Evolutionary conservation across 1,139 yeast genomes (phyloP).

Genomic region (Candida neerlandica): DNA sequence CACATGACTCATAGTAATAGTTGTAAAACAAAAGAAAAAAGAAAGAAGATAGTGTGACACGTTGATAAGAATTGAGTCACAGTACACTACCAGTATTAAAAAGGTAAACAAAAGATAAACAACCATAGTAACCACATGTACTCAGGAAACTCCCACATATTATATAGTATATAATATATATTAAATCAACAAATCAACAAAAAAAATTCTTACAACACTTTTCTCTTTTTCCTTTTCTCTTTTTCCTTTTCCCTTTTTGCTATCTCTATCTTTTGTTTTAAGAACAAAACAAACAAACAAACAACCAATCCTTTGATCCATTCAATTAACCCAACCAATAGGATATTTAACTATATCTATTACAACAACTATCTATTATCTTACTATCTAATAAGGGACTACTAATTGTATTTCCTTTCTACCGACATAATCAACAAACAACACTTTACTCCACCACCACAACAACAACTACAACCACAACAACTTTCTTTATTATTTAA

Average conservation of each 20-base stretch:
- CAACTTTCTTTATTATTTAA: slow-evolving; percentile 12
- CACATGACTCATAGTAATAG: not conserved
- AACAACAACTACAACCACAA: not conserved
- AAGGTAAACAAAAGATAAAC: not conserved
- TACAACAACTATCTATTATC: not conserved
- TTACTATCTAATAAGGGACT: not conserved
- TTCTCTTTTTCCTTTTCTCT: not conserved
- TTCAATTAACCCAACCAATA: not conserved
- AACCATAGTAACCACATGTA: not conserved
- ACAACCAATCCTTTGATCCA: not conserved
- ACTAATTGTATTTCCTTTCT: not conserved
- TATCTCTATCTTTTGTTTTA: not conserved
- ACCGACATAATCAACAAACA: not conserved
- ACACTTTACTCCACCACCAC: too few species aligned
- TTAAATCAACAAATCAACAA: not conserved
- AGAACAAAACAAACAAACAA: too few species aligned
- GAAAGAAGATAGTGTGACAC: slow-evolving; percentile 12
- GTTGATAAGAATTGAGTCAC: slow-evolving; percentile 4
- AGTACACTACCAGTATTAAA: not conserved
- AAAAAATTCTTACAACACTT: not conserved
- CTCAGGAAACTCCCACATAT: not conserved
- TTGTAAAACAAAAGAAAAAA: too few species aligned
- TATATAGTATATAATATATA: not conserved
- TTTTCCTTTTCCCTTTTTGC: not conserved
- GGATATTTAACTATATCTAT: slow-evolving; percentile 5